Percentiles rank a stretch among this genome's conserved stretches.
Conservation (phyloP, 1,139 yeast genomes). For the Lodderomyces elongisporus region DNA sequence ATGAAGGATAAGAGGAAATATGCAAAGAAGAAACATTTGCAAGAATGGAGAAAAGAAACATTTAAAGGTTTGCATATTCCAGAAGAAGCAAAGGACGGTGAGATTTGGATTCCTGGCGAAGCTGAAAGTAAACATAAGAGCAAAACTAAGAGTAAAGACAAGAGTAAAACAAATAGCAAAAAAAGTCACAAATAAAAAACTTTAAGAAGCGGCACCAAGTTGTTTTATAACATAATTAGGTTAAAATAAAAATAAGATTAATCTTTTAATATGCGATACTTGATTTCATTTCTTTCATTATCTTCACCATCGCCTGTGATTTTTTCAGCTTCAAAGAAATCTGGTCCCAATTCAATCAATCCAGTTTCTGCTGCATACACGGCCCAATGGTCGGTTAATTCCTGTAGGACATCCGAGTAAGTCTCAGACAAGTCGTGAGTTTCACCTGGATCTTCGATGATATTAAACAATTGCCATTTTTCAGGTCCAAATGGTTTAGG, state of each 20-base stretch:
- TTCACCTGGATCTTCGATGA: conserved; percentile 46
- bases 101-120: conserved; percentile 34
- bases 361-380: conserved; percentile 54
- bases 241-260: background rate
- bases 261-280: conserved; percentile 10
- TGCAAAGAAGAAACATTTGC: conserved; percentile 73
- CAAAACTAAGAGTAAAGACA: background rate
- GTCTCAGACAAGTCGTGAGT: conserved; percentile 33
- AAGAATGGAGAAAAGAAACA: conserved; percentile 86
- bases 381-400: conserved; percentile 46
- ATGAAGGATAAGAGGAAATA: conserved; percentile 79
- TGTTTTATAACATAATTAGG: background rate
- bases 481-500: conserved; percentile 48
- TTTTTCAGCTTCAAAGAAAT: conserved; percentile 12
- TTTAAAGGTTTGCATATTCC: conserved; percentile 55
- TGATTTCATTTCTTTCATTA: conserved; percentile 9
- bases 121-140: background rate
- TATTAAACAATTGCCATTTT: conserved; percentile 46
- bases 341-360: conserved; percentile 29
- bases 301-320: conserved; percentile 11
- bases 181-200: background rate
- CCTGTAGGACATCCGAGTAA: conserved; percentile 29
- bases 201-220: no score
- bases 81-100: conserved; percentile 27
- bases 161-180: background rate